phyloP scores from a whole-genome alignment of 2,329 filamentous ascomycete species.

The Aspergillus glaucus region DNA sequence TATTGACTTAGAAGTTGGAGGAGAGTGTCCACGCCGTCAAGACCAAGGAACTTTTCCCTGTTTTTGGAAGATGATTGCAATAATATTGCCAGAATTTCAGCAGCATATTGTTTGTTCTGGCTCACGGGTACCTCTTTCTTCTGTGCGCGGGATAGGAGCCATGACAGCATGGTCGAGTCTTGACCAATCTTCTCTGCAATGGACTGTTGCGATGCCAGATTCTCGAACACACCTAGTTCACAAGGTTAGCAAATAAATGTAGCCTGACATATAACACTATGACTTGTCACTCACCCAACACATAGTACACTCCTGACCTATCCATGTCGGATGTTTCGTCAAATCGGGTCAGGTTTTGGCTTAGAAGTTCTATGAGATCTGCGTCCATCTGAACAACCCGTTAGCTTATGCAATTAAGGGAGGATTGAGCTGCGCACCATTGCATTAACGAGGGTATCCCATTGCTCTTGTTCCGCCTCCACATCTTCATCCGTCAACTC shows the following conservation, averaged over 20 bases:
- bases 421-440: constrained; percentile 36
- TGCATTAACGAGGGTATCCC: constrained; percentile 65
- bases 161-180: constrained; percentile 63
- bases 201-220: constrained; percentile 64
- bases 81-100: constrained; percentile 84
- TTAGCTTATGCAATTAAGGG: constrained; percentile 10
- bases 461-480: constrained; percentile 69
- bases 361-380: constrained; percentile 37
- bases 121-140: constrained; percentile 60
- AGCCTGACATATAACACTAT: neutral
- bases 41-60: constrained; percentile 53
- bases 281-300: constrained; percentile 46
- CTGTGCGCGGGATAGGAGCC: constrained; percentile 71
- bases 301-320: constrained; percentile 78
- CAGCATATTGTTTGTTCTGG: constrained; percentile 94
- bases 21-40: constrained; percentile 70
- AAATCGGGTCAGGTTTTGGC: constrained; percentile 63
- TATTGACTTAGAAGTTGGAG: constrained; percentile 81
- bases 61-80: constrained; percentile 68
- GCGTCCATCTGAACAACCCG: constrained; percentile 29
- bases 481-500: constrained; percentile 95
- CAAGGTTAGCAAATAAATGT: constrained; percentile 4
- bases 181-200: constrained; percentile 67
- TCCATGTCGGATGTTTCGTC: constrained; percentile 70
- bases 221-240: constrained; percentile 63